Evolutionary conservation across 176 grass and related monocot genomes (phyloP).

Genomic region (Triticum turgidum): DNA sequence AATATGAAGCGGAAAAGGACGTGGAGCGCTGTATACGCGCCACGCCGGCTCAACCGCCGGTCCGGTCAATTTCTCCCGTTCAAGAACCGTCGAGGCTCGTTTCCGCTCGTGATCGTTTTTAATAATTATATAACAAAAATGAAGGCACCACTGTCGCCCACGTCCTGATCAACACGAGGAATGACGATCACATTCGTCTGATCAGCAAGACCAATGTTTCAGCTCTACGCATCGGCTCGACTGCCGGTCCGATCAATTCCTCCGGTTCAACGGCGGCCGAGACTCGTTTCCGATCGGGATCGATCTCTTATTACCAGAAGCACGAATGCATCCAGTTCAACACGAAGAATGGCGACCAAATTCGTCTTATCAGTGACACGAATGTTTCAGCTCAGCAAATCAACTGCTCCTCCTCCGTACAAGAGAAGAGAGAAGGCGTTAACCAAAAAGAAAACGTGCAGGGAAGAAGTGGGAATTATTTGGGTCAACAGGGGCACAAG

Average conservation of each 20-base stretch:
- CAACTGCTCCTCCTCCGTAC: no score
- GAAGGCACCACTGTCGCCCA: neutral
- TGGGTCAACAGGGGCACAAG: neutral
- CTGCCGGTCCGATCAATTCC: conserved; percentile 9
- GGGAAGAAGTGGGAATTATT: no score
- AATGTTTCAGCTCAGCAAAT: neutral
- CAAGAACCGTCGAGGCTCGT: conserved; percentile 14
- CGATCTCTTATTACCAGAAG: neutral
- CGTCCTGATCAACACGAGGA: neutral
- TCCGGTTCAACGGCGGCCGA: neutral
- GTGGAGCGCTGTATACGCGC: neutral
- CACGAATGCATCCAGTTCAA: neutral
- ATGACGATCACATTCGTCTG: neutral
- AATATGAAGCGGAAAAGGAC: neutral
- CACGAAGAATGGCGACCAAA: neutral
- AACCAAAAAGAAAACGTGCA: no score
- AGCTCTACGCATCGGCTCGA: no score
- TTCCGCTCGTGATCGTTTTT: neutral
- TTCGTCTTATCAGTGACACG: neutral
- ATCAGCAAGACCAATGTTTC: neutral
- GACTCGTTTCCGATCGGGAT: neutral
- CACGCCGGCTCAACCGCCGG: neutral
- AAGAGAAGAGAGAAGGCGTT: neutral
- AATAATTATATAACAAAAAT: no score
- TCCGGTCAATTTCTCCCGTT: neutral